phyloP scores from a whole-genome alignment of 495 filamentous ascomycete species.

The Penicillium pulvis region DNA sequence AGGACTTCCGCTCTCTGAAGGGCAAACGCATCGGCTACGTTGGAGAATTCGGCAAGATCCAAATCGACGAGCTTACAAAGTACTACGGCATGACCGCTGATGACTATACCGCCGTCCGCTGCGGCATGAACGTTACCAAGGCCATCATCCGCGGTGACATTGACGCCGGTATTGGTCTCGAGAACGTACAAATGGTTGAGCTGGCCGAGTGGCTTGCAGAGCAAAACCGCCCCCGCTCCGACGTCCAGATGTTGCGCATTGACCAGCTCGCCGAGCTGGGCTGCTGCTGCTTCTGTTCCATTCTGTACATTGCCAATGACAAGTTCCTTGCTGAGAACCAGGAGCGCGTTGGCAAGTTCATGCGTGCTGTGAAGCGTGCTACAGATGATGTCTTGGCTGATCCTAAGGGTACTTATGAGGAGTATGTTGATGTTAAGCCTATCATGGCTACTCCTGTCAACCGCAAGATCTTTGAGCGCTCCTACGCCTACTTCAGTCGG shows the following conservation, averaged over 20 bases:
- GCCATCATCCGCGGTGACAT: constrained; percentile 67
- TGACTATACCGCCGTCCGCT: constrained; percentile 70
- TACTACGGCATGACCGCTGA: constrained; percentile 69
- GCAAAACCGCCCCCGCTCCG: constrained; percentile 59
- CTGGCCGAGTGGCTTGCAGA: constrained; percentile 66
- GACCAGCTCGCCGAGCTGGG: constrained; percentile 71
- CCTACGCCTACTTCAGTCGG: constrained; percentile 68
- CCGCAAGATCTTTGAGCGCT: constrained; percentile 72
- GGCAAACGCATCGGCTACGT: constrained; percentile 73
- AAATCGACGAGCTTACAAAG: constrained; percentile 73
- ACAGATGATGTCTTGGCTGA: constrained; percentile 67
- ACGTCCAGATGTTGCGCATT: constrained; percentile 74
- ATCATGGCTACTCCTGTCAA: constrained; percentile 65
- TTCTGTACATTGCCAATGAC: constrained; percentile 72
- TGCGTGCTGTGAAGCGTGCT: constrained; percentile 64
- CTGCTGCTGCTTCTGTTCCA: constrained; percentile 76
- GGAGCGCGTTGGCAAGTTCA: constrained; percentile 59
- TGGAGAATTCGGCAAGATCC: constrained; percentile 75
- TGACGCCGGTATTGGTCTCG: constrained; percentile 70
- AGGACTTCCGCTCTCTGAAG: constrained; percentile 62
- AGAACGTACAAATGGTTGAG: constrained; percentile 76
- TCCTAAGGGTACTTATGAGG: constrained; percentile 58
- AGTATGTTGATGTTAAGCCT: constrained; percentile 69
- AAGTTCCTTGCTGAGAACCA: constrained; percentile 61
- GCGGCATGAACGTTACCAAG: constrained; percentile 64